A percentile compares a stretch with the other conserved stretches of the same genome.
Evolutionary conservation across 176 grass and related monocot species (phyloP).

Genomic region (Chloris gayana): DNA sequence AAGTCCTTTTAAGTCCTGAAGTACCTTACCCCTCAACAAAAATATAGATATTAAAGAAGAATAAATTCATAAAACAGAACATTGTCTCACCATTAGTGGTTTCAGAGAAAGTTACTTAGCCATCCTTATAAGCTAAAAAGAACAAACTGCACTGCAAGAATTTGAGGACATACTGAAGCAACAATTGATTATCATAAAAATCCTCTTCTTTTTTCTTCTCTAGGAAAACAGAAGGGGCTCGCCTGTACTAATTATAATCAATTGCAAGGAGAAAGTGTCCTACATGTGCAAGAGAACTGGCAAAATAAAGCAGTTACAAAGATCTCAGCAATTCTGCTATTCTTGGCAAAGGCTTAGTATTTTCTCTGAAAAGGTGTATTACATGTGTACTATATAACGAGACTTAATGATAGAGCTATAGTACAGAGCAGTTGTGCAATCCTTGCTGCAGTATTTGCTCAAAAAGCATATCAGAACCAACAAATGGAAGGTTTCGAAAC

Average conservation of each 20-base stretch:
- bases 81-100: neutral
- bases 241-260: neutral
- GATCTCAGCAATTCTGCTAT: neutral
- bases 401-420: neutral
- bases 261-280: neutral
- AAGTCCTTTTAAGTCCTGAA: neutral
- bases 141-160: neutral
- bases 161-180: neutral
- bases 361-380: too few relatives aligned
- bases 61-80: neutral
- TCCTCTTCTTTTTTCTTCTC: neutral
- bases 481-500: neutral
- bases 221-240: neutral
- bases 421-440: neutral
- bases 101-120: neutral
- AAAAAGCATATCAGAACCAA: conserved; percentile 2
- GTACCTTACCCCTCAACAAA: neutral
- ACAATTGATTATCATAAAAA: neutral
- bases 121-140: neutral
- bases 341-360: too few relatives aligned
- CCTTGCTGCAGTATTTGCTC: neutral
- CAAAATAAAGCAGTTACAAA: neutral
- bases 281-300: neutral
- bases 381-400: too few relatives aligned
- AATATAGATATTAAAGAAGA: neutral